Evolutionary conservation across 352 stramenopile genomes (phyloP), one percentile per base, ranked within the genome.

Genomic region (Pythium sukuiense): DNA sequence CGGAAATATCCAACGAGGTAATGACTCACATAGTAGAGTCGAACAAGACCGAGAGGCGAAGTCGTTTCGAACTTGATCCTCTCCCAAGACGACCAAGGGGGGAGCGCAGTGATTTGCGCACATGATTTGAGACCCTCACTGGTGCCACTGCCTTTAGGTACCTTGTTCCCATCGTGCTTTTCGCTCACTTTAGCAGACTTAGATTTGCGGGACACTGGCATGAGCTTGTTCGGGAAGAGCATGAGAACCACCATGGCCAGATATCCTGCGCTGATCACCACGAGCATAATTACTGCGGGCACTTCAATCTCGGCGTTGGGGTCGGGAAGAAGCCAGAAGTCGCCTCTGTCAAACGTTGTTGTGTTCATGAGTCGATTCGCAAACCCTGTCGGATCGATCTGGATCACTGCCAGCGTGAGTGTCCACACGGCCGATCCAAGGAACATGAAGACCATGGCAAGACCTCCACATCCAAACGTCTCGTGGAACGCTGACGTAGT

Each of bases 321-420:
- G 14, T 67, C 56, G 24, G 74, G 65, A 9, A 85, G 61, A 35
- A 80, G 49, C 76, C 79, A 87, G 20, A 87, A 85, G 33, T 81
- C 74, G 37, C 79, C 72, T 41, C 71, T 72, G 60, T 81, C 74
- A n/a, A 82, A 82, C 3, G 67, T 43, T 18, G 63, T 64, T 14
- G 72, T 82, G 32, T 77, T 71, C 72, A 79, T 80, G 2, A 85
- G 24, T 1, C 37, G 45, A 37, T 82, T 85, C 0, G 74, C 72
- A 30, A 74, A 63, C 11, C 74, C 50, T 0, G 56, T 77, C n/a
- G 72, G 60, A 29, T 75, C 65, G 0, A 79, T 61, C 60, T 85
- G 77, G 35, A 80, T 71, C n/a, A 72, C 70, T 1, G 72, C 77
- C 3, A 80, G 50, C 2, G 60, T 69, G 35, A 85, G 70, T 0